Percentiles rank a stretch among this genome's conserved stretches.
Conservation (phyloP, 169 alveolate genomes). For the Plasmodium ovale region DNA sequence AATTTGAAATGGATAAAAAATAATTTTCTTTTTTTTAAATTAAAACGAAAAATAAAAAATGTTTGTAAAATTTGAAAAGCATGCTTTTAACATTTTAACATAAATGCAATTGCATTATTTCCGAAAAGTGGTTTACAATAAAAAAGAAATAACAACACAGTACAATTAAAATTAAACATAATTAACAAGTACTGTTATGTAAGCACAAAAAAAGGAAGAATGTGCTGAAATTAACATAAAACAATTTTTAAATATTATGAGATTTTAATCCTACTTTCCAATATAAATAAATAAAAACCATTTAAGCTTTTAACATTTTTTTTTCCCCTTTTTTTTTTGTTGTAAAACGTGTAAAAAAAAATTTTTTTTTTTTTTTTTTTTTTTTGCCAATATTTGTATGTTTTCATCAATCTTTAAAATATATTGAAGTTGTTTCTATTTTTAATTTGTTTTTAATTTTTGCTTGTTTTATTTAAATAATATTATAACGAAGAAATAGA, state of each 20-base stretch:
- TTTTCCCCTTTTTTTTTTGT: neutral
- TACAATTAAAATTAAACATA: no score
- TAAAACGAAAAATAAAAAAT: no score
- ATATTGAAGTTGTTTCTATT: neutral
- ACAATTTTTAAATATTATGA: no score
- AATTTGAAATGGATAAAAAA: no score
- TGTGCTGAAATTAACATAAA: no score
- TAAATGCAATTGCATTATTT: neutral
- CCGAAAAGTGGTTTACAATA: no score
- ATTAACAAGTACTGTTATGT: neutral
- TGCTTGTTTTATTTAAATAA: neutral
- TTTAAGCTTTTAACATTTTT: no score
- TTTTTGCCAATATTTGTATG: neutral
- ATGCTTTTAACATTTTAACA: neutral
- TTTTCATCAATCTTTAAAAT: neutral
- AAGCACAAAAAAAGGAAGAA: no score
- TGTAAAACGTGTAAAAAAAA: neutral
- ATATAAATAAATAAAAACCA: no score
- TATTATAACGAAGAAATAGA: neutral
- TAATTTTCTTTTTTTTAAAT: no score
- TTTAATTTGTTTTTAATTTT: neutral
- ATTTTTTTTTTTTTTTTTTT: neutral
- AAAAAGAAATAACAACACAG: no score
- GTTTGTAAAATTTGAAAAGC: neutral
- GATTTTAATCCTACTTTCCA: no score